Evolutionary conservation across 1,284 basidiomycete genomes (phyloP).

Genomic region (Leucoagaricus sp.): DNA sequence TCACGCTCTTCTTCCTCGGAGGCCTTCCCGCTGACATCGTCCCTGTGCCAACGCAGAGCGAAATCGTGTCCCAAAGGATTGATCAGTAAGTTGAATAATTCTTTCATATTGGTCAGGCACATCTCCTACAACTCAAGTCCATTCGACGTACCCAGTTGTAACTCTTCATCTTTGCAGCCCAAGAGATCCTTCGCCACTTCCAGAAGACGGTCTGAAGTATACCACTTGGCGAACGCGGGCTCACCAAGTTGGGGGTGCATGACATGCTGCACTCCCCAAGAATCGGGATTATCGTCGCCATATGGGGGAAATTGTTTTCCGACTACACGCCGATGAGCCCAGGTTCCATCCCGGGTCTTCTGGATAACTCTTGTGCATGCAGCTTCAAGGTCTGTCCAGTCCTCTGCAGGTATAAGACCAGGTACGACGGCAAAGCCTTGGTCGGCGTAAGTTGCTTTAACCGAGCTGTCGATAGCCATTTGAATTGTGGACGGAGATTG

Average conservation of each 20-base stretch:
- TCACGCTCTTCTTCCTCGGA: slow-evolving; percentile 63
- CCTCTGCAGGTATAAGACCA: slow-evolving; percentile 49
- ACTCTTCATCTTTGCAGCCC: slow-evolving; percentile 54
- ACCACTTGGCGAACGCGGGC: slow-evolving; percentile 65
- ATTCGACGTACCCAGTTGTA: slow-evolving; percentile 68
- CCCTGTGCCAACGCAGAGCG: slow-evolving; percentile 82
- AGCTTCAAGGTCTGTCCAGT: slow-evolving; percentile 43
- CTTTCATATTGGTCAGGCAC: slow-evolving; percentile 34
- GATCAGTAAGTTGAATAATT: slow-evolving; percentile 80
- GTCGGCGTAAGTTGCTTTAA: slow-evolving; percentile 51
- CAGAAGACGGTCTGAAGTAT: slow-evolving; percentile 60
- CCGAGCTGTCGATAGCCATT: slow-evolving; percentile 6
- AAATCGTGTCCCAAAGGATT: slow-evolving; percentile 72
- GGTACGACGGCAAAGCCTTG: slow-evolving; percentile 77
- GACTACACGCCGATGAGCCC: slow-evolving; percentile 73
- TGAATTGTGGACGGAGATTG: neutral
- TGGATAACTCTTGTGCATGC: slow-evolving; percentile 57
- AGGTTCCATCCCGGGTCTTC: slow-evolving; percentile 62
- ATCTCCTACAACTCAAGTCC: too few species aligned
- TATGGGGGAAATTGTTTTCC: slow-evolving; percentile 85
- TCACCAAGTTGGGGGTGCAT: slow-evolving; percentile 76
- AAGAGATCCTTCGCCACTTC: slow-evolving; percentile 52
- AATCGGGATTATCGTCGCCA: slow-evolving; percentile 58
- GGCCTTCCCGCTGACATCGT: slow-evolving; percentile 71
- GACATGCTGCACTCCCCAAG: slow-evolving; percentile 81